Percentiles rank a stretch among this genome's conserved stretches.
phyloP scores from a whole-genome alignment of 805 yeast species.

The Yamadazyma scolyti region DNA sequence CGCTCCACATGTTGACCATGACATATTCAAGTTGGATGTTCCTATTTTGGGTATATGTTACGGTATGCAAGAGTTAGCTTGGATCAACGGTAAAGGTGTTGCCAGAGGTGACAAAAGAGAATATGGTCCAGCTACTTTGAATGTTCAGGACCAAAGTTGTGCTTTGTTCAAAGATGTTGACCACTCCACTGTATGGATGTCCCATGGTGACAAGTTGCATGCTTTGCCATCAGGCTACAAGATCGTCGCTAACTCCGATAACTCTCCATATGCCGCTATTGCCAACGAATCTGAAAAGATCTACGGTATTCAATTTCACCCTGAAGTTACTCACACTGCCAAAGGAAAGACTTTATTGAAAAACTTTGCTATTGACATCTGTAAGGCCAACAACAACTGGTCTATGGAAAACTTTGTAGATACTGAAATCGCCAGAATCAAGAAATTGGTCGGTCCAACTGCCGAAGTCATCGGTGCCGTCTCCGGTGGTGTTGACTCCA shows the following conservation, averaged over 20 bases:
- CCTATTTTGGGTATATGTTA: slow-evolving; percentile 98
- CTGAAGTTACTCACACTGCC: slow-evolving; percentile 95
- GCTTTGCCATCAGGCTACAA: slow-evolving; percentile 87
- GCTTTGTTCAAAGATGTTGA: slow-evolving; percentile 84
- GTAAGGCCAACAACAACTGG: slow-evolving; percentile 89
- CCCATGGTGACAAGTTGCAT: slow-evolving; percentile 94
- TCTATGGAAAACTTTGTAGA: slow-evolving; percentile 97
- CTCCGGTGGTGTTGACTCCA: slow-evolving; percentile 98
- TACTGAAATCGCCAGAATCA: slow-evolving; percentile 91
- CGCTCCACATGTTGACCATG: slow-evolving; percentile 97
- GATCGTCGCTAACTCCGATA: slow-evolving; percentile 84
- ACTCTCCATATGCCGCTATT: slow-evolving; percentile 95
- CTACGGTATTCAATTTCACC: slow-evolving; percentile 97
- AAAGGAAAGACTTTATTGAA: slow-evolving; percentile 83
- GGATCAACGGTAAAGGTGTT: slow-evolving; percentile 94
- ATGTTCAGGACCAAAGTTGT: slow-evolving; percentile 63
- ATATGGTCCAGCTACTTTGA: slow-evolving; percentile 92
- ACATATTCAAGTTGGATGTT: slow-evolving; percentile 81
- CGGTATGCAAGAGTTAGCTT: slow-evolving; percentile 98
- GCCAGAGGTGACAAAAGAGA: slow-evolving; percentile 97
- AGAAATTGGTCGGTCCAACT: slow-evolving; percentile 88
- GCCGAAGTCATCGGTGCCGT: slow-evolving; percentile 99
- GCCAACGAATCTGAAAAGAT: slow-evolving; percentile 69
- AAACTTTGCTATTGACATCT: slow-evolving; percentile 91
- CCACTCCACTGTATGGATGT: slow-evolving; percentile 98